These are phyloP conservation scores for Halophytophthora polymorphica DNA, from an alignment of 352 stramenopile genomes.

Conservation along the genomic window DNA sequence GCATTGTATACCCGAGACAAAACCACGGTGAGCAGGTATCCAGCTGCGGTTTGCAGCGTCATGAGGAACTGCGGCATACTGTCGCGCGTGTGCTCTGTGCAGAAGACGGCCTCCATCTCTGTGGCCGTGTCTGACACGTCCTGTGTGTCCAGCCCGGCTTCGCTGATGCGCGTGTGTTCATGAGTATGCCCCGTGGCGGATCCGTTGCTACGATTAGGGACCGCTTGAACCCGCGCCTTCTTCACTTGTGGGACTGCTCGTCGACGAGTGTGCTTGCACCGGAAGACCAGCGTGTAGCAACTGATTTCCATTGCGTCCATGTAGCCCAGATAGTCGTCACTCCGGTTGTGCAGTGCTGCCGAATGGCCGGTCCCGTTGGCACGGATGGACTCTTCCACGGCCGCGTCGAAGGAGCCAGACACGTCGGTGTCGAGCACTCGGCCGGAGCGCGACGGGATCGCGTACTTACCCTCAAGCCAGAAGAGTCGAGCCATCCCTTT, in stretches of 20 bases:
- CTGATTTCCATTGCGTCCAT: conserved; percentile 66
- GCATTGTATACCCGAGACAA: conserved; percentile 39
- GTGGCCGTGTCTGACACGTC: conserved; percentile 37
- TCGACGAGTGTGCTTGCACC: conserved; percentile 21
- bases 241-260: not conserved
- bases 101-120: conserved; percentile 60
- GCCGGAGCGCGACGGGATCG: conserved; percentile 2
- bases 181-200: not conserved
- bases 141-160: conserved; percentile 20
- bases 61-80: conserved; percentile 52
- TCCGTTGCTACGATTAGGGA: not conserved
- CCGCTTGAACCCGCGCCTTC: conserved; percentile 5
- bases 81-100: conserved; percentile 42
- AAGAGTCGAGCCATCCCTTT: conserved; percentile 69
- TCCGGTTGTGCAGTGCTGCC: conserved; percentile 35
- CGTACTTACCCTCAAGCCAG: conserved; percentile 62
- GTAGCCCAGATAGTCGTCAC: conserved; percentile 55
- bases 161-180: not conserved
- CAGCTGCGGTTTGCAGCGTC: conserved; percentile 29
- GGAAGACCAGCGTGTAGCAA: conserved; percentile 44
- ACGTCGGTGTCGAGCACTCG: conserved; percentile 27
- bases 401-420: conserved; percentile 30
- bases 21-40: conserved; percentile 35
- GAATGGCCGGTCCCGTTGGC: conserved; percentile 29
- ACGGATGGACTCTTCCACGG: conserved; percentile 53